phyloP scores from a whole-genome alignment of 2,329 filamentous ascomycete species.

The Neurospora crassa region DNA sequence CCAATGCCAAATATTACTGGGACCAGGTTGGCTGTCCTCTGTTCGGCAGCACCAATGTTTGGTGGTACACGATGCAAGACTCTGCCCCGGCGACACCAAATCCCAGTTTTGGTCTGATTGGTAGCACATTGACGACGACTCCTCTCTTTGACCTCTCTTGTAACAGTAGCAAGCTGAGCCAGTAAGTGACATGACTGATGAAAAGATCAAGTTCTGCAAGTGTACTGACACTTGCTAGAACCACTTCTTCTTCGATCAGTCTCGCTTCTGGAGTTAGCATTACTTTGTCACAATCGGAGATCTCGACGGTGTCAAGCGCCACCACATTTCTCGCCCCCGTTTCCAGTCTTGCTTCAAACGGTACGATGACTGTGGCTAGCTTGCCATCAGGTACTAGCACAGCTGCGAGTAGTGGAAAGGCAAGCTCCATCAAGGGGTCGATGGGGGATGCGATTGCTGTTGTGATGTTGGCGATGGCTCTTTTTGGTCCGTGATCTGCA shows the following conservation, averaged over 20 bases:
- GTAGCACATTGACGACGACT: constrained; percentile 38
- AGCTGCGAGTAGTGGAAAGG: constrained; percentile 13
- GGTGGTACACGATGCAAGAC: constrained; percentile 73
- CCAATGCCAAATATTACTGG: constrained; percentile 76
- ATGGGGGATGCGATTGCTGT: constrained; percentile 22
- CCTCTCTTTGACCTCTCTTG: constrained; percentile 58
- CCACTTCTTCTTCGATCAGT: constrained; percentile 8
- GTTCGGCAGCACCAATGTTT: constrained; percentile 56
- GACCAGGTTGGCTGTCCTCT: constrained; percentile 64
- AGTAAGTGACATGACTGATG: neutral
- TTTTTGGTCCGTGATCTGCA: constrained; percentile 9
- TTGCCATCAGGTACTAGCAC: constrained; percentile 8
- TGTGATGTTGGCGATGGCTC: constrained; percentile 23
- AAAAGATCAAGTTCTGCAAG: neutral
- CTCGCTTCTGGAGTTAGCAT: neutral
- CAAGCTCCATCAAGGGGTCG: constrained; percentile 16
- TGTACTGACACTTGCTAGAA: constrained; percentile 3
- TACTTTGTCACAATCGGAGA: neutral
- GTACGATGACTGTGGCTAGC: constrained; percentile 14
- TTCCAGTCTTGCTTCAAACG: neutral
- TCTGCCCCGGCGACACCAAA: constrained; percentile 46
- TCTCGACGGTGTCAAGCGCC: neutral
- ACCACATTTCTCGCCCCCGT: neutral
- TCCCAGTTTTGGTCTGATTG: constrained; percentile 64
- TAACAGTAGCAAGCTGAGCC: constrained; percentile 17